phyloP scores from a whole-genome alignment of 2,329 filamentous ascomycete species.

The Dactylonectria macrodidyma region DNA sequence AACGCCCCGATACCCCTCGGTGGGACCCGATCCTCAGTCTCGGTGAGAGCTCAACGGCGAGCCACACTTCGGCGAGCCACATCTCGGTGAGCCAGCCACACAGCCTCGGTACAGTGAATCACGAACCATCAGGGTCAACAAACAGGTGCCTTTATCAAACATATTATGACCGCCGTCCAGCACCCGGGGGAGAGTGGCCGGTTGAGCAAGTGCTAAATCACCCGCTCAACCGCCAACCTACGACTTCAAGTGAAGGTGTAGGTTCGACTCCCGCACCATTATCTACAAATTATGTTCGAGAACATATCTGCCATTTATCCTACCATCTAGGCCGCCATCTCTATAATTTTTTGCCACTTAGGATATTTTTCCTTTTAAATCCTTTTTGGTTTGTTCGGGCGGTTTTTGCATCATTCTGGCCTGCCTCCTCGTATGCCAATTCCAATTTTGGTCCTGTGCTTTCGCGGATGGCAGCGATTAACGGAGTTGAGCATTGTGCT shows the following conservation, averaged over 20 bases:
- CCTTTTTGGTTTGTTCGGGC: neutral
- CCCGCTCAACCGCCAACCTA: neutral
- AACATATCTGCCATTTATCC: neutral
- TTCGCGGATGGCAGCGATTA: no score
- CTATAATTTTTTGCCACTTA: slow-evolving; percentile 26
- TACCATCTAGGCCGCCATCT: slow-evolving; percentile 16
- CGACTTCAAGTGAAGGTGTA: neutral
- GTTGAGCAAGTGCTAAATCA: neutral
- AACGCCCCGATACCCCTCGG: neutral
- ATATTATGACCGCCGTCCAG: neutral
- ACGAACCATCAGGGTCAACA: neutral
- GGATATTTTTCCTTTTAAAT: neutral
- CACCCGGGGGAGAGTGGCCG: neutral
- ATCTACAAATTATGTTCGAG: slow-evolving; percentile 6
- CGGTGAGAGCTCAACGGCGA: neutral
- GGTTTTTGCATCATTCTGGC: no score
- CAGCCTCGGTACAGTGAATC: neutral
- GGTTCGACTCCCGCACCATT: slow-evolving; percentile 13
- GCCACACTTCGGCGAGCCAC: neutral
- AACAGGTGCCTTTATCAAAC: slow-evolving; percentile 3
- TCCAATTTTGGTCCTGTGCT: no score
- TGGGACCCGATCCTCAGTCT: neutral
- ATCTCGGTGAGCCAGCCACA: neutral
- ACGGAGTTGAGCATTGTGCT: no score
- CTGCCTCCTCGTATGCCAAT: no score